Percentiles rank a stretch among this genome's conserved stretches.
Conservation (phyloP, 2,329 filamentous ascomycete species). For the Lachnellula subtilissima region DNA sequence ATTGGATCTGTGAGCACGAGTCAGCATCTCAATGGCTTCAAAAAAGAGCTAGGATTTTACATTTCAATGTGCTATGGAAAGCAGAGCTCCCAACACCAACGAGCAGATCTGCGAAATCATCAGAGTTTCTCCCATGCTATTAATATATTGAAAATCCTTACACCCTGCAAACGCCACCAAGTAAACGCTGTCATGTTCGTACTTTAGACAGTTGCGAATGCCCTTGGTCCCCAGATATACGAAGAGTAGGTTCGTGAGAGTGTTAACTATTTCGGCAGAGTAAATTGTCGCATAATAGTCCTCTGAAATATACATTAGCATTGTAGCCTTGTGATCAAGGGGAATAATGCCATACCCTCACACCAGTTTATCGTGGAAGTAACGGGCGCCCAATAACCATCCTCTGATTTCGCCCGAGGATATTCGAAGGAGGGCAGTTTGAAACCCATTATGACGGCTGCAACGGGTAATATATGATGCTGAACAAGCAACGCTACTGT, state of each 20-base stretch:
- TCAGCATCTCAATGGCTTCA: constrained; percentile 3
- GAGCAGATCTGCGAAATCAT: constrained; percentile 25
- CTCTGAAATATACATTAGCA: constrained; percentile 38
- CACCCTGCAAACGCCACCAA: constrained; percentile 52
- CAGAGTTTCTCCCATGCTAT: background rate
- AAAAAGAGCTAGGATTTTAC: constrained; percentile 22
- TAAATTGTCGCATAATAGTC: constrained; percentile 73
- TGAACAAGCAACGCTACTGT: background rate
- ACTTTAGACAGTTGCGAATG: constrained; percentile 63
- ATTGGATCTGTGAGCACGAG: constrained; percentile 51
- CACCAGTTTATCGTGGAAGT: constrained; percentile 59
- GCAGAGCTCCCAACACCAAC: constrained; percentile 36
- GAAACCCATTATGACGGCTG: constrained; percentile 20
- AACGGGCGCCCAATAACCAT: constrained; percentile 33
- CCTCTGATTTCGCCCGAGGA: constrained; percentile 30
- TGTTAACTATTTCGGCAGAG: constrained; percentile 73
- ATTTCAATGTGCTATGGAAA: constrained; percentile 39
- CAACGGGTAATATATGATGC: constrained; percentile 1
- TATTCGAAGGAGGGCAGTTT: constrained; percentile 24
- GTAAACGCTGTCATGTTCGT: constrained; percentile 74
- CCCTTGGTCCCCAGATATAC: constrained; percentile 73
- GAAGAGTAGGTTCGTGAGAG: constrained; percentile 78
- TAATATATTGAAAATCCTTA: constrained; percentile 5
- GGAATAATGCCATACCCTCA: constrained; percentile 49
- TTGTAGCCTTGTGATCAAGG: background rate